These are phyloP conservation scores for Phytophthora melonis DNA, from an alignment of 352 stramenopile species.

Conservation along the genomic window DNA sequence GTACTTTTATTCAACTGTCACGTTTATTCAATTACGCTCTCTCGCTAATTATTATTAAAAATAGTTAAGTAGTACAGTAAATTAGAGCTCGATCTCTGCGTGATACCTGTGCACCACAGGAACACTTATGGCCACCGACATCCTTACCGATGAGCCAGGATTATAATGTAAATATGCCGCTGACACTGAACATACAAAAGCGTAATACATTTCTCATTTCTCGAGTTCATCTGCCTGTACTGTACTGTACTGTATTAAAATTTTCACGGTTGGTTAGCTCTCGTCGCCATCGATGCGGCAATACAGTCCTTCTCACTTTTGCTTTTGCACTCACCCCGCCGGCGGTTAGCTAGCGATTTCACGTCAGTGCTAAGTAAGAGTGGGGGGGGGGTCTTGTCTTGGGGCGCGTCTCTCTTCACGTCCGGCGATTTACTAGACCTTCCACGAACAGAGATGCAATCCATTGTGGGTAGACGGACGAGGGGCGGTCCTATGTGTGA, in stretches of 20 bases:
- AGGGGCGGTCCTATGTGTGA: background rate
- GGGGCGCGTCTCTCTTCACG: no score
- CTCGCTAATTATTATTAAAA: no score
- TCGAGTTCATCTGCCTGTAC: background rate
- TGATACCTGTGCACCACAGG: no score
- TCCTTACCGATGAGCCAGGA: no score
- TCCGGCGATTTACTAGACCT: background rate
- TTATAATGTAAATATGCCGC: no score
- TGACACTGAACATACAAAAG: background rate
- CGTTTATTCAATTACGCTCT: no score
- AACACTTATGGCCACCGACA: no score
- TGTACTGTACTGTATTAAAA: no score
- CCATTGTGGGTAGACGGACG: background rate
- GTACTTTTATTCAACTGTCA: no score
- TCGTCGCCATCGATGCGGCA: background rate
- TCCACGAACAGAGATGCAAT: background rate
- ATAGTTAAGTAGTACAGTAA: no score
- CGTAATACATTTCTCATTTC: background rate
- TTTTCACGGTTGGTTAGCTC: background rate
- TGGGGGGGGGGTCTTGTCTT: background rate
- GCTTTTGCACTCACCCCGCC: background rate
- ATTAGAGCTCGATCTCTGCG: no score
- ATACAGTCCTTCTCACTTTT: background rate
- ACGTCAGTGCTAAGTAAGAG: background rate
- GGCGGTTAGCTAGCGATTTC: background rate